Evolutionary conservation across 345 rosid genomes (phyloP).

Genomic region (Citrus trifoliata): DNA sequence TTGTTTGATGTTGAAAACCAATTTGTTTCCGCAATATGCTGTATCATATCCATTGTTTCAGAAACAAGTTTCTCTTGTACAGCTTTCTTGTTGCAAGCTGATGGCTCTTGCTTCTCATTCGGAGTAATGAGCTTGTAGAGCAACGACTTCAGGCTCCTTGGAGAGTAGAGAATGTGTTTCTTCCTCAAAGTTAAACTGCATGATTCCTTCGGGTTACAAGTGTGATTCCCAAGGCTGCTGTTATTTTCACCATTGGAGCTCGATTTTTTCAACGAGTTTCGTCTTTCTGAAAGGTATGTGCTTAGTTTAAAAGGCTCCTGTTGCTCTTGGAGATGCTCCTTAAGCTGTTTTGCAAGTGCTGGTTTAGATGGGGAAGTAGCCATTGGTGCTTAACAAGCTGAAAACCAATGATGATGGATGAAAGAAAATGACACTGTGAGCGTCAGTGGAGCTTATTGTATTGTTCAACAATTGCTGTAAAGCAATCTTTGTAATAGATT

Average conservation of each 20-base stretch:
- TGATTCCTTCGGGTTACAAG: conserved; percentile 5
- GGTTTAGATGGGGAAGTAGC: conserved; percentile 6
- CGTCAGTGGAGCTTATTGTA: conserved; percentile 4
- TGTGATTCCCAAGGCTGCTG: conserved; percentile 1
- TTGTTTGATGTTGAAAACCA: conserved; percentile 8
- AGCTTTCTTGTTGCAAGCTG: conserved; percentile 15
- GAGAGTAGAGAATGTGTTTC: neutral
- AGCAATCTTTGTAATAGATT: conserved; percentile 7
- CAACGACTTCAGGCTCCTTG: conserved; percentile 23
- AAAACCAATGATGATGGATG: neutral
- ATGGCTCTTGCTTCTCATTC: conserved; percentile 9
- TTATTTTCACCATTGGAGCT: conserved; percentile 5
- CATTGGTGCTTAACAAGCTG: conserved; percentile 14
- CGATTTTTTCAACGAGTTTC: conserved; percentile 3
- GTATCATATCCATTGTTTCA: conserved; percentile 10
- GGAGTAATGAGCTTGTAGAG: conserved; percentile 17
- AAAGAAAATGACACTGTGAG: too few species aligned
- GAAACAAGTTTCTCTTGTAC: conserved; percentile 11
- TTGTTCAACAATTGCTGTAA: conserved; percentile 7
- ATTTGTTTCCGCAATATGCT: conserved; percentile 11
- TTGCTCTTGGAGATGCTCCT: conserved; percentile 36
- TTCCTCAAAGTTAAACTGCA: neutral
- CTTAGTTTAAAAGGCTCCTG: conserved; percentile 36
- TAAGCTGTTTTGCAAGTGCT: conserved; percentile 14
- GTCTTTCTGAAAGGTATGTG: conserved; percentile 25